Evolutionary conservation across 139 green algal species (phyloP).

Genomic region (Micromonas pusilla): DNA sequence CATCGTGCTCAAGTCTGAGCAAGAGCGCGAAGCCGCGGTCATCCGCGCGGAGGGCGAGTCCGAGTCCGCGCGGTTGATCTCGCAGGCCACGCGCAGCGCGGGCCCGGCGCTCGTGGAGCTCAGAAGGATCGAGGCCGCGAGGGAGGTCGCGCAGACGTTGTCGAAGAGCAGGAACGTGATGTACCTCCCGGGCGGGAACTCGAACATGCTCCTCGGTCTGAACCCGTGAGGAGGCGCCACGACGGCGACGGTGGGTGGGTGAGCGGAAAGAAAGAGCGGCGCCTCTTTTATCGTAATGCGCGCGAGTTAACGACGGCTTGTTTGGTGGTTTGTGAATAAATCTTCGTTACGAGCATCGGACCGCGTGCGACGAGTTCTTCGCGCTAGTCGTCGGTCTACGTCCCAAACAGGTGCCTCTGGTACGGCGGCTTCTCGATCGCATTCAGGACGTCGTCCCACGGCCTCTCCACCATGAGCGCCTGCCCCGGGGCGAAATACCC

Average conservation of each 20-base stretch:
- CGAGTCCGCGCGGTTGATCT: conserved; percentile 89
- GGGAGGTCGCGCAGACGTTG: conserved; percentile 88
- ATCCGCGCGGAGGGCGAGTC: conserved; percentile 92
- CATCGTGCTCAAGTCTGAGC: conserved; percentile 48
- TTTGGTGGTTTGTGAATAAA: too few relatives aligned
- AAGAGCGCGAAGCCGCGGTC: conserved; percentile 71
- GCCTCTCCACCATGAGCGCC: conserved; percentile 42
- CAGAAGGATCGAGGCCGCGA: conserved; percentile 91
- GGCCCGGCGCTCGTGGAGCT: conserved; percentile 92
- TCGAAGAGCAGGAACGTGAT: conserved; percentile 82
- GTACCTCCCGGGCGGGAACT: conserved; percentile 73
- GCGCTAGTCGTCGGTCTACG: not conserved
- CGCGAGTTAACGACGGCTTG: too few relatives aligned
- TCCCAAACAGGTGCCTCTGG: conserved; percentile 47
- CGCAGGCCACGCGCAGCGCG: conserved; percentile 79
- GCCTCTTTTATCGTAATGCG: too few relatives aligned
- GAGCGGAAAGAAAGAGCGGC: too few relatives aligned
- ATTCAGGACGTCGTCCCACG: conserved; percentile 42
- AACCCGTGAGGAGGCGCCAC: not conserved
- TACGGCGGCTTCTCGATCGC: conserved; percentile 43
- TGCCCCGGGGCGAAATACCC: not conserved
- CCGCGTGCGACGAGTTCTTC: too few relatives aligned
- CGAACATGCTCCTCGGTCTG: conserved; percentile 26
- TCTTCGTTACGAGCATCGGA: too few relatives aligned
- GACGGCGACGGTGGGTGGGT: too few relatives aligned